A percentile compares a stretch with the other conserved stretches of the same genome.
These are phyloP conservation scores for Xylariaceae sp. DNA, from an alignment of 2,329 filamentous ascomycete species.

Conservation along the genomic window DNA sequence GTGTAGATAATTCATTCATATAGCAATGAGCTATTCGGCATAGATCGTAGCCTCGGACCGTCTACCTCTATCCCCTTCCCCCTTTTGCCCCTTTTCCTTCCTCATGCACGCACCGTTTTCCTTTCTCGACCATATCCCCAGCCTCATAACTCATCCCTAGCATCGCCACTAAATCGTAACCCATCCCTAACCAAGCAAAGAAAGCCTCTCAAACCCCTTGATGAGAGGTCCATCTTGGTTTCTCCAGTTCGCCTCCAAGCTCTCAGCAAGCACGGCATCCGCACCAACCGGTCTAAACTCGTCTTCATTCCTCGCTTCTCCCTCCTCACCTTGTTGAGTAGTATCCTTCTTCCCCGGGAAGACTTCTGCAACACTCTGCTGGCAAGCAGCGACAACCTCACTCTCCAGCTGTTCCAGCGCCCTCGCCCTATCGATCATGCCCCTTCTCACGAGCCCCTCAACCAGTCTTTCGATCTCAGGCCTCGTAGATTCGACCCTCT, in stretches of 20 bases:
- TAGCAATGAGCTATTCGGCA: too few relatives aligned
- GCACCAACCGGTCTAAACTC: conserved; percentile 43
- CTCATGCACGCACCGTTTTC: too few relatives aligned
- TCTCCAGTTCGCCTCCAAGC: conserved; percentile 44
- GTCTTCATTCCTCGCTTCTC: conserved; percentile 25
- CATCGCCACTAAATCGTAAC: too few relatives aligned
- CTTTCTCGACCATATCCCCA: too few relatives aligned
- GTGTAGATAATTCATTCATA: too few relatives aligned
- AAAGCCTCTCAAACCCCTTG: conserved; percentile 47
- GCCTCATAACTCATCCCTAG: too few relatives aligned
- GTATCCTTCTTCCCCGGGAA: conserved; percentile 43
- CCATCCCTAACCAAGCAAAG: conserved; percentile 43
- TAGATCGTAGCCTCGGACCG: too few relatives aligned
- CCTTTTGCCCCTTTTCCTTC: too few relatives aligned
- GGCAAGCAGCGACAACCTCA: conserved; percentile 72
- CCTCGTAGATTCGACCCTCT: conserved; percentile 71
- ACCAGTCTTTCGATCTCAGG: conserved; percentile 73
- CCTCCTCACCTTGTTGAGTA: conserved; percentile 5
- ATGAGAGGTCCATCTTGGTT: conserved; percentile 49
- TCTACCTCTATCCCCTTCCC: too few relatives aligned
- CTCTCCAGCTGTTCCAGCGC: conserved; percentile 71
- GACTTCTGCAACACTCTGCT: conserved; percentile 65
- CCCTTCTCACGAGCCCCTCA: conserved; percentile 71
- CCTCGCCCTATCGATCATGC: conserved; percentile 83
- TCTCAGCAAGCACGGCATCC: conserved; percentile 52